Conservation (phyloP, 805 yeast genomes). For the Cyberlindnera suaveolens region DNA sequence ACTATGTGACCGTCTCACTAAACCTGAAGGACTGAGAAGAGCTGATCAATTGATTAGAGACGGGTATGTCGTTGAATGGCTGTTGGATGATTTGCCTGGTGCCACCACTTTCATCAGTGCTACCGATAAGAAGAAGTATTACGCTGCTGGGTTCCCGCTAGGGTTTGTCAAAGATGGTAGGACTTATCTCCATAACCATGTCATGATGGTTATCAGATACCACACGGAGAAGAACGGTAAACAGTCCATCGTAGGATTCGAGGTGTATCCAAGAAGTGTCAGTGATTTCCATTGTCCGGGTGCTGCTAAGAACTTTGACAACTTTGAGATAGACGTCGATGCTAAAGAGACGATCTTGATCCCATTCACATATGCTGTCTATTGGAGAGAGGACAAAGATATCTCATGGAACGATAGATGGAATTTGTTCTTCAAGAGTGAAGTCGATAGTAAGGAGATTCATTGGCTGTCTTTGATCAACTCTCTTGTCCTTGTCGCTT, state of each 20-base stretch:
- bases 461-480: slow-evolving; percentile 78
- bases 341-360: slow-evolving; percentile 37
- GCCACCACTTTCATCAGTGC: slow-evolving; percentile 73
- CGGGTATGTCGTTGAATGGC: slow-evolving; percentile 80
- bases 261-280: slow-evolving; percentile 82
- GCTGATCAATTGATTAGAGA: slow-evolving; percentile 58
- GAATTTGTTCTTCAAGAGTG: slow-evolving; percentile 61
- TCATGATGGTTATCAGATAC: slow-evolving; percentile 73
- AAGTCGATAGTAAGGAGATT: slow-evolving; percentile 42
- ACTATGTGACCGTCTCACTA: slow-evolving; percentile 61
- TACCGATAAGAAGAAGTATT: slow-evolving; percentile 56
- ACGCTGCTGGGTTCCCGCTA: slow-evolving; percentile 81
- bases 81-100: slow-evolving; percentile 78
- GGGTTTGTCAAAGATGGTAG: slow-evolving; percentile 63
- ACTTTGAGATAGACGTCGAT: slow-evolving; percentile 45
- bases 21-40: slow-evolving; percentile 41
- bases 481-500: slow-evolving; percentile 56
- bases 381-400: slow-evolving; percentile 77
- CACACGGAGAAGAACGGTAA: slow-evolving; percentile 41
- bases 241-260: slow-evolving; percentile 78
- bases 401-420: slow-evolving; percentile 65
- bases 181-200: slow-evolving; percentile 69
- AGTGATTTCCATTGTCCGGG: slow-evolving; percentile 68
- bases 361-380: slow-evolving; percentile 80
- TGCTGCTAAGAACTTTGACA: slow-evolving; percentile 51